phyloP scores from a whole-genome alignment of 345 rosid species.

The Tarenaya hassleriana region DNA sequence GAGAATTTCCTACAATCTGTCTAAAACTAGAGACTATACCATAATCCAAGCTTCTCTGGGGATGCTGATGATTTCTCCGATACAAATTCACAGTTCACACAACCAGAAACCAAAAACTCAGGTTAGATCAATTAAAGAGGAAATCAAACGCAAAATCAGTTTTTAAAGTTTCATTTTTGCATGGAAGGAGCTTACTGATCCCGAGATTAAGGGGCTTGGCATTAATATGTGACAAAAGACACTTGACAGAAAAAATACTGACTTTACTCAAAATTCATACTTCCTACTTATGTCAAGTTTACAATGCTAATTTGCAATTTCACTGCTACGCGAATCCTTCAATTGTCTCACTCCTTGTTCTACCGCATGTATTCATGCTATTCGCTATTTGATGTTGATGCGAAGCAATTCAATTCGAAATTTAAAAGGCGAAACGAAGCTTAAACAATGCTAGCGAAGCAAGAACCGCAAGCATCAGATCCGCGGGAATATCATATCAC shows the following conservation, averaged over 20 bases:
- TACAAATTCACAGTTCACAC: too few relatives aligned
- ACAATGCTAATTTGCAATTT: slow-evolving; percentile 6
- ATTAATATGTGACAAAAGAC: background rate
- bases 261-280: slow-evolving; percentile 7
- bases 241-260: background rate
- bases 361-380: background rate
- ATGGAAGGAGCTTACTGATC: background rate
- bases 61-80: too few relatives aligned
- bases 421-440: background rate
- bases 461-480: slow-evolving; percentile 4
- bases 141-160: slow-evolving; percentile 6
- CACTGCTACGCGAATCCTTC: background rate
- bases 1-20: background rate
- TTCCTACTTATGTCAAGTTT: slow-evolving; percentile 7
- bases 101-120: background rate
- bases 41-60: background rate
- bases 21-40: slow-evolving; percentile 6
- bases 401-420: background rate
- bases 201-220: background rate
- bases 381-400: slow-evolving; percentile 1
- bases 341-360: background rate
- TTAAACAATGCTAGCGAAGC: background rate
- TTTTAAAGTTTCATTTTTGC: background rate
- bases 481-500: slow-evolving; percentile 7
- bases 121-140: background rate